These are phyloP conservation scores for Chlorociboria aeruginascens DNA, from an alignment of 495 filamentous ascomycete species.

Conservation along the genomic window DNA sequence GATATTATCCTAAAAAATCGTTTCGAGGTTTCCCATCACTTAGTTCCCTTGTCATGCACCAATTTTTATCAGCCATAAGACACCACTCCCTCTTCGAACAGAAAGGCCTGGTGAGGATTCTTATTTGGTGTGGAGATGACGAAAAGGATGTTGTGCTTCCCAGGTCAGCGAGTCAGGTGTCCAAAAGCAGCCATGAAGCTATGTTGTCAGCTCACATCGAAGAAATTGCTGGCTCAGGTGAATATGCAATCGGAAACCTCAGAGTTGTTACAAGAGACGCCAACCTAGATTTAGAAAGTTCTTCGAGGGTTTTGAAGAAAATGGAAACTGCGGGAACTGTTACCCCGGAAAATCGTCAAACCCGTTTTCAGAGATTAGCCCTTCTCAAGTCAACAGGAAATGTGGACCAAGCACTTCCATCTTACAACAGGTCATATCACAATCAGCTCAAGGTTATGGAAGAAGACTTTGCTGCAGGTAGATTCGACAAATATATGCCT, in stretches of 20 bases:
- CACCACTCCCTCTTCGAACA: slow-evolving; percentile 36
- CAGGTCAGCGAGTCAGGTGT: slow-evolving; percentile 12
- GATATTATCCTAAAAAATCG: slow-evolving; percentile 25
- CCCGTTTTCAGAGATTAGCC: too few species aligned
- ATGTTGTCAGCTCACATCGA: slow-evolving; percentile 31
- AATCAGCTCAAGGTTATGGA: slow-evolving; percentile 25
- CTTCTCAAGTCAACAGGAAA: neutral
- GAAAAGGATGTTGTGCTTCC: slow-evolving; percentile 42
- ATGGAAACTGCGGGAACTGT: slow-evolving; percentile 10
- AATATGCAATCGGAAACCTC: too few species aligned
- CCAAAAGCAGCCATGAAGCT: too few species aligned
- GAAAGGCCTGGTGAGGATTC: slow-evolving; percentile 59
- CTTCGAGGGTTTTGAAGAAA: slow-evolving; percentile 4
- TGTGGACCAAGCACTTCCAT: neutral
- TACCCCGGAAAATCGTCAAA: slow-evolving; percentile 8
- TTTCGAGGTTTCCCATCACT: slow-evolving; percentile 23
- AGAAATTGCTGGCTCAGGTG: slow-evolving; percentile 26
- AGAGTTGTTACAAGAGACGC: slow-evolving; percentile 10
- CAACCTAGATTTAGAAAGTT: slow-evolving; percentile 24
- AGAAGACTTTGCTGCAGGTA: slow-evolving; percentile 12
- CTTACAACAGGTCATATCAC: slow-evolving; percentile 14
- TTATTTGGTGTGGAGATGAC: slow-evolving; percentile 43
- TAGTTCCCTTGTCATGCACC: slow-evolving; percentile 28
- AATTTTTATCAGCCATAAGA: slow-evolving; percentile 35
- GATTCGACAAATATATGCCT: neutral